Evolutionary conservation across 2,329 filamentous ascomycete genomes (phyloP).

Genomic region (Microcyclospora tardicrescens): DNA sequence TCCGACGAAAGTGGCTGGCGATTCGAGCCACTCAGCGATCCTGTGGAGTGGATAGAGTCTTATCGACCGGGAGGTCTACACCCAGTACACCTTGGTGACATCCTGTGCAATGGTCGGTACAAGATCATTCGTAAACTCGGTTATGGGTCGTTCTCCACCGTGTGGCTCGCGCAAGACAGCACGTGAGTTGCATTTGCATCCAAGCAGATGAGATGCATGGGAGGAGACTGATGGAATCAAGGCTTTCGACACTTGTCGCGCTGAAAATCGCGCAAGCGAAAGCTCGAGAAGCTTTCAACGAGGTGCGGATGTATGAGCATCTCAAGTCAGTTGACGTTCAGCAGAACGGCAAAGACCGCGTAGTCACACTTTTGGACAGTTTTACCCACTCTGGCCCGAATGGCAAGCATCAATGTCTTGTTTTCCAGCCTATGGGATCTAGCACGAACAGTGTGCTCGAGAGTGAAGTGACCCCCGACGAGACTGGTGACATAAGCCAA

Average conservation of each 20-base stretch:
- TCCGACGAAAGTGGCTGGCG: no score
- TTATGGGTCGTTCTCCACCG: conserved; percentile 25
- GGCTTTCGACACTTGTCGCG: neutral
- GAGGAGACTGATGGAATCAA: neutral
- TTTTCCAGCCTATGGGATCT: neutral
- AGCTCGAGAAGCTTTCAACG: neutral
- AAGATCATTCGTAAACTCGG: conserved; percentile 27
- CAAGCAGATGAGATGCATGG: neutral
- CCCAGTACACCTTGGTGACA: conserved; percentile 21
- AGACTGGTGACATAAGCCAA: neutral
- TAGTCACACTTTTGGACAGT: neutral
- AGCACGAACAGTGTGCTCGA: neutral
- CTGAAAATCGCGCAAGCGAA: neutral
- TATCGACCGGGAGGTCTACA: conserved; percentile 23
- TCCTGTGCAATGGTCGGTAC: conserved; percentile 21
- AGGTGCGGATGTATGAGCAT: neutral
- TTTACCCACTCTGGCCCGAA: neutral
- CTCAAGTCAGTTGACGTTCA: neutral
- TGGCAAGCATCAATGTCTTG: neutral
- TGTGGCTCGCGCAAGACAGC: conserved; percentile 24
- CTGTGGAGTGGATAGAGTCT: conserved; percentile 3
- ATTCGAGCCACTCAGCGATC: neutral
- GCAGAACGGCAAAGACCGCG: neutral
- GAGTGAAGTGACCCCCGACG: neutral
- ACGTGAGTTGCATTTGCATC: neutral